These are phyloP conservation scores for Leishmania tarentolae DNA, from an alignment of 208 protist genomes.

Conservation along the genomic window DNA sequence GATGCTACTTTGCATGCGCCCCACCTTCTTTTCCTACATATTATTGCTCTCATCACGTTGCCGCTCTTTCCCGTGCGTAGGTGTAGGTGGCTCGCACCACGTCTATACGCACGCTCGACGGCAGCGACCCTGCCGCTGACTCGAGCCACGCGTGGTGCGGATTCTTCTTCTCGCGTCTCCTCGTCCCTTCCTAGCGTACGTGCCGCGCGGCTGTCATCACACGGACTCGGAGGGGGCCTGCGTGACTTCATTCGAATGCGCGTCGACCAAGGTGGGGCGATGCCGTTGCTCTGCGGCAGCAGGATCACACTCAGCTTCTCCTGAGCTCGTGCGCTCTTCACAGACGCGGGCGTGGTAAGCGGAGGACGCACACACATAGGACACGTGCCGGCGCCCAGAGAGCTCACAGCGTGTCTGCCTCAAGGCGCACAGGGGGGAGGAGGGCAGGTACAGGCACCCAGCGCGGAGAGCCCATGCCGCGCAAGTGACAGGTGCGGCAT, in stretches of 20 bases:
- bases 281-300: neutral
- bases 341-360: neutral
- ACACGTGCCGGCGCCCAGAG: neutral
- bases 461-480: neutral
- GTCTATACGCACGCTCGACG: neutral
- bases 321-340: neutral
- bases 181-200: neutral
- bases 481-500: neutral
- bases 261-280: neutral
- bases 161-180: neutral
- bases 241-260: neutral
- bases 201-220: neutral
- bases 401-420: neutral
- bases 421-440: neutral
- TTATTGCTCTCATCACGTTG: neutral
- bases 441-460: neutral
- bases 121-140: neutral
- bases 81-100: too few relatives aligned
- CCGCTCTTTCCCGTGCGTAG: neutral
- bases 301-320: neutral
- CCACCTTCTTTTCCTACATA: neutral
- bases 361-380: neutral
- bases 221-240: too few relatives aligned
- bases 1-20: neutral
- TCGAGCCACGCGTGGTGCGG: neutral